phyloP scores from a whole-genome alignment of 352 stramenopile genomes.

The Phytophthora capsici region DNA sequence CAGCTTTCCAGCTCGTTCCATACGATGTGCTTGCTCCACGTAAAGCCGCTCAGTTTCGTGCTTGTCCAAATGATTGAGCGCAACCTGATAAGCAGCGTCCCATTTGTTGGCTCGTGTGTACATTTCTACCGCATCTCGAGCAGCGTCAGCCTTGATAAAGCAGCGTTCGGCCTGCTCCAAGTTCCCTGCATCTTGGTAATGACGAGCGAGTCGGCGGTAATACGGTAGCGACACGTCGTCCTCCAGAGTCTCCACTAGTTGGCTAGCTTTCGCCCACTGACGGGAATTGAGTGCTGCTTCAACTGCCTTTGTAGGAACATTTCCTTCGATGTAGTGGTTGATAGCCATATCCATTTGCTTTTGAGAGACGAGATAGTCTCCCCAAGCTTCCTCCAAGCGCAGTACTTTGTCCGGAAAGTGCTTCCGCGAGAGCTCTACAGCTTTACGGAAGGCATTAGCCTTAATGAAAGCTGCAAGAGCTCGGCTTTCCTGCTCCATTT shows the following conservation, averaged over 20 bases:
- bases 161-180: slow-evolving; percentile 91
- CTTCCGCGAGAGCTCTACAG: slow-evolving; percentile 92
- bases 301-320: slow-evolving; percentile 92
- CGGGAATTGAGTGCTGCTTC: slow-evolving; percentile 92
- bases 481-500: slow-evolving; percentile 91
- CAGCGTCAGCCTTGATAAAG: slow-evolving; percentile 92
- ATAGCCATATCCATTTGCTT: slow-evolving; percentile 97
- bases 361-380: slow-evolving; percentile 92
- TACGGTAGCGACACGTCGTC: slow-evolving; percentile 91
- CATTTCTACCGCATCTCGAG: slow-evolving; percentile 94
- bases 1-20: slow-evolving; percentile 90
- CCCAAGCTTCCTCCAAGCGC: slow-evolving; percentile 92
- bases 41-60: slow-evolving; percentile 93
- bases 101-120: slow-evolving; percentile 94
- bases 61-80: slow-evolving; percentile 92
- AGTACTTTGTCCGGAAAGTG: slow-evolving; percentile 93
- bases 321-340: slow-evolving; percentile 97
- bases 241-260: slow-evolving; percentile 93
- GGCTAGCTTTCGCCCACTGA: slow-evolving; percentile 93
- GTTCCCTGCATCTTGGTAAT: slow-evolving; percentile 91
- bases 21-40: slow-evolving; percentile 92
- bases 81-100: slow-evolving; percentile 93
- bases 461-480: slow-evolving; percentile 94
- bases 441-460: slow-evolving; percentile 92
- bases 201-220: slow-evolving; percentile 86